A percentile compares a stretch with the other conserved stretches of the same genome.
These are phyloP conservation scores for Podaxis pistillaris DNA, from an alignment of 768 basidiomycete genomes.

Conservation along the genomic window DNA sequence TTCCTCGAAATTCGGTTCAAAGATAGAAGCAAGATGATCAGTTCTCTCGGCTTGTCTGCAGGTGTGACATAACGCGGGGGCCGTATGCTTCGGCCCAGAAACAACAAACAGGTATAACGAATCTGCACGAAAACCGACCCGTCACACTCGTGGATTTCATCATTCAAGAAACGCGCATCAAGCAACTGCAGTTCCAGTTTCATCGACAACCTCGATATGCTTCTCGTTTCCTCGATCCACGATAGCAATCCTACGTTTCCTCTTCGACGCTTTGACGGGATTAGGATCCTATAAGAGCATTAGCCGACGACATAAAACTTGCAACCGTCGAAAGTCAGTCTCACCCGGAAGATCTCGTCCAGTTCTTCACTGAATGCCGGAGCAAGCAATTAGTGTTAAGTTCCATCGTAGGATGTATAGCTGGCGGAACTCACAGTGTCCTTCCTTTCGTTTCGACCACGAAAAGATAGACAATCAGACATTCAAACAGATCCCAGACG, in stretches of 20 bases:
- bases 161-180: neutral
- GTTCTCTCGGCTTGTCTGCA: neutral
- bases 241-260: conserved; percentile 37
- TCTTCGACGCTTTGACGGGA: conserved; percentile 40
- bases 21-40: neutral
- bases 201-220: conserved; percentile 14
- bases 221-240: conserved; percentile 31
- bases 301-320: neutral
- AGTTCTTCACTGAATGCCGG: conserved; percentile 34
- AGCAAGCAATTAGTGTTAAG: neutral
- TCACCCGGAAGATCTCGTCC: conserved; percentile 39
- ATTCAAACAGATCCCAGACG: conserved; percentile 40
- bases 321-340: neutral
- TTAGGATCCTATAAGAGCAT: conserved; percentile 30
- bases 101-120: no score
- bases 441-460: conserved; percentile 43
- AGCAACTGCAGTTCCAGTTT: conserved; percentile 3
- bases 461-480: conserved; percentile 34
- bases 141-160: neutral
- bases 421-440: conserved; percentile 32
- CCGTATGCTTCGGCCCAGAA: neutral
- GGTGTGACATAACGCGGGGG: neutral
- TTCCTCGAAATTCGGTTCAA: neutral
- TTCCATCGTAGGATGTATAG: neutral
- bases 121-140: neutral